Base-by-base conservation (phyloP, 2,329 filamentous ascomycete genomes). In the Cladosporium sp. region DNA sequence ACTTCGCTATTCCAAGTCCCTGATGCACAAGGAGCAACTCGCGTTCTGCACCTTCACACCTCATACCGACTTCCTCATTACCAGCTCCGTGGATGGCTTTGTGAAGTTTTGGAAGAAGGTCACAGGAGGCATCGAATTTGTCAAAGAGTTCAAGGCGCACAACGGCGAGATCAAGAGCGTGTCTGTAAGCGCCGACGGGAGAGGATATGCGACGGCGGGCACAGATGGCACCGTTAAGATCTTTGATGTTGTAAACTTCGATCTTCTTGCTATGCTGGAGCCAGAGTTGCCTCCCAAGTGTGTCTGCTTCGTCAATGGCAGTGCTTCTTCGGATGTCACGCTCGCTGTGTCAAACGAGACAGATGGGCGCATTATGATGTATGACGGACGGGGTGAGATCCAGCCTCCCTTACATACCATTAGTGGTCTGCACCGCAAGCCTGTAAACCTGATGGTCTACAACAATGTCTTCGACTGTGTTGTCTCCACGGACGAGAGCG, bases 31-130 rank as follows among this genome's bases (percentile, higher is more conserved):
- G 72, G 93, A 98, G 59, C 90, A 95, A 71, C 72, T 98, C 43
- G 81, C 86, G 51, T 97, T 91, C 62, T 81, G 88, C 55, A 94
- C 85, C 11, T 84, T 95, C 67, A 95, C 94, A 1, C 91, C 91
- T 1, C 75, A 85, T 53, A 96, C 92, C 53, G 93, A 97, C 59
- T 98, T 98, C 65, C 76, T 98, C 32, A 93, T 98, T 55, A 98
- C 93, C 1, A 88, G 87, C 54, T 97, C 93, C 0, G 73, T 88
- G 38, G 93, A 98, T 65, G 94, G 94, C n/a, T 86, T 92, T 0
- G 92, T 97, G 59, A 98, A 98, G 69, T 98, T 98, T 68, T 98
- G 93, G 93, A 98, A 98, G 74, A 98, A 98, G 73, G 80, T 87
- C 56, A 50, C 57, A 9, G 84, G 88, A 29, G 88, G 88, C 1